Evolutionary conservation across 345 rosid genomes (phyloP).

Genomic region (Cardamine occulta): DNA sequence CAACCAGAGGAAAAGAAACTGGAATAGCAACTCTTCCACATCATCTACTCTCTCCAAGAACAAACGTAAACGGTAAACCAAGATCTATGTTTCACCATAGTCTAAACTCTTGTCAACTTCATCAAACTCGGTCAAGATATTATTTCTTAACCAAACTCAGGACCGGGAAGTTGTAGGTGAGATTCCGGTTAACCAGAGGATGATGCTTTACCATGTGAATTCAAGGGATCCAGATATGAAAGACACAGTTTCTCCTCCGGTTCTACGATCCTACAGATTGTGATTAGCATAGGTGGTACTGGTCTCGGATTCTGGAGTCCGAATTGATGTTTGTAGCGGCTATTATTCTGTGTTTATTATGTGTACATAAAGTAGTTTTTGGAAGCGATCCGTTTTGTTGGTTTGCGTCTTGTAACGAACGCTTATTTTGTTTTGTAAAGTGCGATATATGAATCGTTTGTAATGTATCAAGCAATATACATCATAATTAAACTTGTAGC

Average conservation of each 20-base stretch:
- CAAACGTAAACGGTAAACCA: slow-evolving; percentile 77
- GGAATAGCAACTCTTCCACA: slow-evolving; percentile 74
- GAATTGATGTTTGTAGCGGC: slow-evolving; percentile 3
- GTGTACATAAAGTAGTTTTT: slow-evolving; percentile 18
- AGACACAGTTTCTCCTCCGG: slow-evolving; percentile 18
- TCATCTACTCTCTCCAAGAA: slow-evolving; percentile 61
- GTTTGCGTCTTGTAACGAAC: slow-evolving; percentile 31
- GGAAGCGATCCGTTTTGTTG: slow-evolving; percentile 7
- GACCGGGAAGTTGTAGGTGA: slow-evolving; percentile 36
- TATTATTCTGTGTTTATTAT: neutral
- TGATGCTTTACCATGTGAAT: slow-evolving; percentile 24
- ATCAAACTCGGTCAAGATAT: slow-evolving; percentile 10
- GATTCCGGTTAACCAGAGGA: slow-evolving; percentile 14
- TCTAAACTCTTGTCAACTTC: neutral
- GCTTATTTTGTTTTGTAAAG: slow-evolving; percentile 22
- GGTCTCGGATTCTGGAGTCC: slow-evolving; percentile 24
- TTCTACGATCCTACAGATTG: neutral
- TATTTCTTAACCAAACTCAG: slow-evolving; percentile 27
- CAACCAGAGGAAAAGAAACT: slow-evolving; percentile 90
- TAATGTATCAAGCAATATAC: slow-evolving; percentile 21
- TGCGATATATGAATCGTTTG: slow-evolving; percentile 2
- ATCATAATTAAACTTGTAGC: neutral
- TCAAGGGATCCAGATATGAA: neutral
- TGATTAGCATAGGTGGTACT: slow-evolving; percentile 14
- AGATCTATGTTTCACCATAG: neutral